Percentiles rank a stretch among this genome's conserved stretches.
phyloP scores from a whole-genome alignment of 225 moss, liverwort and hornwort genomes.

The Anthoceros angustus region DNA sequence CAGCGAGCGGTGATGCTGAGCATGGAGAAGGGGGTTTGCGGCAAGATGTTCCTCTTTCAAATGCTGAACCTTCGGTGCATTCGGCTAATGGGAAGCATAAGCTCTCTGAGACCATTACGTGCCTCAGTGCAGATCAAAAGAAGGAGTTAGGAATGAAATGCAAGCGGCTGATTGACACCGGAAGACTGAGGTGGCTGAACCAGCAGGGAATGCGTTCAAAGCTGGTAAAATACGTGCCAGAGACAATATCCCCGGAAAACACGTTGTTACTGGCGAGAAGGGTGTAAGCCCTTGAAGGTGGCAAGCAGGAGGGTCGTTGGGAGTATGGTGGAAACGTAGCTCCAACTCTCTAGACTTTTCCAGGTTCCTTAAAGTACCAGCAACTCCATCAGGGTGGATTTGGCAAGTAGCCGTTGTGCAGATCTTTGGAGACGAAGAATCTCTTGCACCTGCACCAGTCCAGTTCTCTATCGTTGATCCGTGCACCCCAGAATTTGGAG shows the following conservation, averaged over 20 bases:
- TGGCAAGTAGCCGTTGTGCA: too few species aligned
- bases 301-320: too few species aligned
- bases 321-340: too few species aligned
- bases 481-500: too few species aligned
- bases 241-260: constrained; percentile 70
- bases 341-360: too few species aligned
- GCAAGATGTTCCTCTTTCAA: not conserved
- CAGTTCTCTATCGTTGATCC: too few species aligned
- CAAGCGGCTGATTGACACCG: constrained; percentile 65
- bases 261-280: constrained; percentile 48
- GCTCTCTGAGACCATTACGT: constrained; percentile 49
- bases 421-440: too few species aligned
- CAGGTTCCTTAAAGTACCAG: too few species aligned
- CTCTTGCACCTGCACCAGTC: too few species aligned
- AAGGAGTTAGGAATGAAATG: constrained; percentile 52
- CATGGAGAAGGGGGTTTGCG: not conserved
- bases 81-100: constrained; percentile 15
- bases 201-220: constrained; percentile 49
- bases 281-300: too few species aligned
- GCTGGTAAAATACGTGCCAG: constrained; percentile 59
- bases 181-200: constrained; percentile 54
- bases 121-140: constrained; percentile 34
- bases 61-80: not conserved
- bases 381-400: too few species aligned
- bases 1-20: constrained; percentile 14